A percentile compares a stretch with the other conserved stretches of the same genome.
phyloP scores from a whole-genome alignment of 2,329 filamentous ascomycete species.

The Aspergillus oerlinghausenensis region DNA sequence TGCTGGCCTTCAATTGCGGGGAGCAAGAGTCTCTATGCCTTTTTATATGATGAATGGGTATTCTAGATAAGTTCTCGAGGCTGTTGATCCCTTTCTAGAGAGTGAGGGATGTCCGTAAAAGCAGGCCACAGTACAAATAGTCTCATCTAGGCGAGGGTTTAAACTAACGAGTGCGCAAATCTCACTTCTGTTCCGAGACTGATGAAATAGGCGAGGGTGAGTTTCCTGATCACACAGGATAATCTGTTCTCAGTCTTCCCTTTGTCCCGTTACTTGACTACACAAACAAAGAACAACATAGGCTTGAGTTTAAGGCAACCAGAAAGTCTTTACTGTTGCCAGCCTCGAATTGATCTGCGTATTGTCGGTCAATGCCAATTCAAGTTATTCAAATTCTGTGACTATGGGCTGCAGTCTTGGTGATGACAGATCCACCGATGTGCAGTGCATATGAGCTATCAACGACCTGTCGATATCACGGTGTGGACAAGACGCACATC shows the following conservation, averaged over 20 bases:
- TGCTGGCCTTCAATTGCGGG: too few relatives aligned
- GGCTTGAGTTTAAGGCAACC: neutral
- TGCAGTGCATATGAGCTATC: neutral
- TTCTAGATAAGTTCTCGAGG: neutral
- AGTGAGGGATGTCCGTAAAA: neutral
- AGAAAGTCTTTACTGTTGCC: neutral
- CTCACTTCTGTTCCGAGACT: too few relatives aligned
- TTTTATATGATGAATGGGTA: neutral
- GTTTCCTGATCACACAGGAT: too few relatives aligned
- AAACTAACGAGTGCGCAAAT: too few relatives aligned
- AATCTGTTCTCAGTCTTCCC: too few relatives aligned
- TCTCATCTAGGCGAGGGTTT: too few relatives aligned
- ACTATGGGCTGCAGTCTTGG: neutral
- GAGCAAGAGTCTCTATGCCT: neutral
- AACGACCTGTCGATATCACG: neutral
- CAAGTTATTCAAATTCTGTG: neutral
- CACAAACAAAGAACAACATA: too few relatives aligned
- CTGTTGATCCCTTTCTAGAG: neutral
- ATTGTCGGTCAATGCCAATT: neutral
- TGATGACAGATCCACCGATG: neutral
- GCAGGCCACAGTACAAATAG: too few relatives aligned
- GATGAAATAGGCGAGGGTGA: too few relatives aligned
- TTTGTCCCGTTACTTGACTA: too few relatives aligned
- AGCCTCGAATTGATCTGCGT: neutral
- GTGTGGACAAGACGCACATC: neutral